A percentile compares a stretch with the other conserved stretches of the same genome.
These are phyloP conservation scores for Pseudogymnoascus sp. DNA, from an alignment of 2,329 filamentous ascomycete species.

Conservation along the genomic window DNA sequence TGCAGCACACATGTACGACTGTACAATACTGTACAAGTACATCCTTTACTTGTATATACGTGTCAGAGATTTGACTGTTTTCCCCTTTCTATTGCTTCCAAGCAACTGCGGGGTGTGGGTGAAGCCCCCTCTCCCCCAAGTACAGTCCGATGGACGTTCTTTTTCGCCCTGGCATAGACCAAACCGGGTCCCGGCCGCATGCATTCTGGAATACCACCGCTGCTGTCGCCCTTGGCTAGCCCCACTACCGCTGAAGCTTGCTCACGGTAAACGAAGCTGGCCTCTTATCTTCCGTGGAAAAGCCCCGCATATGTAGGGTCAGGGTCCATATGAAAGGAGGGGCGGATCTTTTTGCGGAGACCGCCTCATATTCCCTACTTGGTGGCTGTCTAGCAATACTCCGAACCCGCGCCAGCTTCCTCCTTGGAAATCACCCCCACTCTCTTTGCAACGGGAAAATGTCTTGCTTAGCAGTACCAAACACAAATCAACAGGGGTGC, in stretches of 20 bases:
- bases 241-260: neutral
- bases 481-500: neutral
- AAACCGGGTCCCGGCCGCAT: neutral
- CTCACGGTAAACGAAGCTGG: neutral
- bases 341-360: neutral
- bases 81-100: neutral
- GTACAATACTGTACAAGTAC: neutral
- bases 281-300: neutral
- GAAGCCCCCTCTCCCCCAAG: neutral
- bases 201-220: slow-evolving; percentile 1
- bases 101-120: neutral
- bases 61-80: neutral
- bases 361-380: slow-evolving; percentile 2
- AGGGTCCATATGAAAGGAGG: neutral
- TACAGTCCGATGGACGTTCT: neutral
- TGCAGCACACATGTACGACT: neutral
- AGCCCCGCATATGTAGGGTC: neutral
- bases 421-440: neutral
- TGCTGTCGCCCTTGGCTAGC: neutral
- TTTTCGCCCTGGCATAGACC: neutral
- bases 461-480: neutral
- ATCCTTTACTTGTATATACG: neutral
- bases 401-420: neutral
- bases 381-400: neutral
- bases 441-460: neutral